Evolutionary conservation across 768 basidiomycete genomes (phyloP).

Genomic region (Sutorius australiensis): DNA sequence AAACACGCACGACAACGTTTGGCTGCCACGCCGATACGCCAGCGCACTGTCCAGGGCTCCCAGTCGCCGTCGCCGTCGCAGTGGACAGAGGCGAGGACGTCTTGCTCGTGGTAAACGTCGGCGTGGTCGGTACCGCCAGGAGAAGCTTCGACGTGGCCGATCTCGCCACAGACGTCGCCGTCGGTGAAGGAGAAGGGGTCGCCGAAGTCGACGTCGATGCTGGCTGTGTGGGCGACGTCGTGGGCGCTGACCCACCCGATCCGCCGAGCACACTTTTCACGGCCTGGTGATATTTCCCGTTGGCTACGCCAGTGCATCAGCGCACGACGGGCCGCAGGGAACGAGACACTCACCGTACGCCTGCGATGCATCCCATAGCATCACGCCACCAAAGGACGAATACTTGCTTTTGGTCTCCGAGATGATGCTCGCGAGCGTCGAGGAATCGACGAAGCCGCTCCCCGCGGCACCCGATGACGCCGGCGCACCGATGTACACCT

Average conservation of each 20-base stretch:
- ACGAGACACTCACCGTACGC: constrained; percentile 34
- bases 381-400: constrained; percentile 45
- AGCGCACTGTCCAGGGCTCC: constrained; percentile 34
- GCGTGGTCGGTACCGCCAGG: background rate
- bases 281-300: constrained; percentile 39
- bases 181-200: background rate
- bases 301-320: constrained; percentile 28
- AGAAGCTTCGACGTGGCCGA: background rate
- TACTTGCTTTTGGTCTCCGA: constrained; percentile 34
- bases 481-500: constrained; percentile 48
- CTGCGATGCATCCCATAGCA: constrained; percentile 44
- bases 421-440: constrained; percentile 32
- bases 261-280: constrained; percentile 40
- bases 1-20: constrained; percentile 35
- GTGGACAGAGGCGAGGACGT: background rate
- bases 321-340: background rate
- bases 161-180: background rate
- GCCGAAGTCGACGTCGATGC: background rate
- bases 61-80: constrained; percentile 6
- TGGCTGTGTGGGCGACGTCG: constrained; percentile 2
- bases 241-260: background rate
- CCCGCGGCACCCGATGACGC: constrained; percentile 39
- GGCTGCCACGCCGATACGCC: constrained; percentile 41
- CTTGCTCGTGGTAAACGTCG: background rate
- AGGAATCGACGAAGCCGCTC: constrained; percentile 38